Percentiles rank a stretch among this genome's conserved stretches.
Conservation (phyloP, 2,329 filamentous ascomycete species). For the Curvularia spicifera region DNA sequence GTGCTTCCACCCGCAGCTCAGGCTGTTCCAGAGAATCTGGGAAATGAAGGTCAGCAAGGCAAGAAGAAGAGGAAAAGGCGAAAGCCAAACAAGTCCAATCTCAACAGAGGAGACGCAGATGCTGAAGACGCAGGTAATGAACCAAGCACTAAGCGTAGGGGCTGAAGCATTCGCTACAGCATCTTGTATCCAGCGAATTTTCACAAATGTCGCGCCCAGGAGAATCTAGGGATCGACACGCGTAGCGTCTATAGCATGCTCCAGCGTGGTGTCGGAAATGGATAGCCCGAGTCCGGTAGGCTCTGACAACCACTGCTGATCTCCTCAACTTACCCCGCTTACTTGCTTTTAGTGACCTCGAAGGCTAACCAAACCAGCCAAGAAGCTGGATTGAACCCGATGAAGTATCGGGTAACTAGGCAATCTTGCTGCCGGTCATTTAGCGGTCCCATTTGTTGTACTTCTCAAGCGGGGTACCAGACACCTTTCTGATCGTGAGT, state of each 20-base stretch:
- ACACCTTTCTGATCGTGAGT: background rate
- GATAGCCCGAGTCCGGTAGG: background rate
- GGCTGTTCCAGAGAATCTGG: constrained; percentile 7
- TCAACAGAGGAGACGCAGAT: constrained; percentile 9
- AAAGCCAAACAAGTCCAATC: constrained; percentile 21
- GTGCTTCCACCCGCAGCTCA: constrained; percentile 19
- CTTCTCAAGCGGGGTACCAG: background rate
- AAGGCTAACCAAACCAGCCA: constrained; percentile 15
- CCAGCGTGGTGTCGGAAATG: too few relatives aligned
- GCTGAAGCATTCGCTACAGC: constrained; percentile 11
- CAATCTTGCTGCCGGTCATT: background rate
- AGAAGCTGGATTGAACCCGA: background rate
- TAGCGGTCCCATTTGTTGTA: background rate
- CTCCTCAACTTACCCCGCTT: constrained; percentile 29
- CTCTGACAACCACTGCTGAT: constrained; percentile 3
- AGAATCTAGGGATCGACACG: background rate
- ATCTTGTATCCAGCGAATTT: background rate
- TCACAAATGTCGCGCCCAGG: background rate
- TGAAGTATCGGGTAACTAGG: background rate
- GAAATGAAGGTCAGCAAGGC: constrained; percentile 12
- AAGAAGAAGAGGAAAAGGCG: constrained; percentile 36
- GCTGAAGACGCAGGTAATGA: constrained; percentile 14
- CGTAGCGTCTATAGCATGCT: background rate
- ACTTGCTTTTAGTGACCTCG: constrained; percentile 29
- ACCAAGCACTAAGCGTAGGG: constrained; percentile 28